Evolutionary conservation across 352 stramenopile species (phyloP), one percentile per base, ranked within the genome.

Genomic region (Aphanomyces invadans): DNA sequence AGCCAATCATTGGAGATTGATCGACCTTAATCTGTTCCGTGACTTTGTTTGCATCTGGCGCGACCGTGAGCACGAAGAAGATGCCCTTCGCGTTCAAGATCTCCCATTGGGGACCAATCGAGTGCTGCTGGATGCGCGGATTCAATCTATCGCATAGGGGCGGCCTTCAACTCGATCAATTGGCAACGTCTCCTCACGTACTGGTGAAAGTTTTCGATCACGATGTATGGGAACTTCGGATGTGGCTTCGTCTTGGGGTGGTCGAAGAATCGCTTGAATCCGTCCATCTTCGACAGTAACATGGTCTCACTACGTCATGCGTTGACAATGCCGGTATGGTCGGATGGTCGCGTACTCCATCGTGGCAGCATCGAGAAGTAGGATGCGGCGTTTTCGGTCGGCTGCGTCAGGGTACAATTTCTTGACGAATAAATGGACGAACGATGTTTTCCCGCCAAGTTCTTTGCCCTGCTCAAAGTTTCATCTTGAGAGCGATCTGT

Each of bases 131-230:
- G 3, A 77, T 62, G n/a, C 75, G 79, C 23, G 77, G 73, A 7
- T 76, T 66, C n/a, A 90, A 53, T 7, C 80, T 90, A 70, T 23
- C 1, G 42, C 15, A n/a, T n/a, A 59, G 1, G 12, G 28, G 25
- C 9, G 29, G n/a, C n/a, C n/a, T n/a, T n/a, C n/a, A n/a, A n/a
- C n/a, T n/a, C n/a, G n/a, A n/a, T n/a, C n/a, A n/a, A n/a, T n/a
- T n/a, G n/a, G n/a, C n/a, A n/a, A n/a, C n/a, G n/a, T n/a, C n/a
- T n/a, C n/a, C n/a, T 19, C 4, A 0, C 29, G 7, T 52, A 91
- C 82, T 54, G 69, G 69, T 89, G 77, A 29, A 87, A 88, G 38
- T 75, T 74, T 23, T 89, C 78, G 44, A 91, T 71, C 23, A 77
- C 71, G 11, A 91, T 23, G 48, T 78, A 89, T 21, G 48, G 49